Conservation (phyloP, 495 filamentous ascomycete genomes). For the Talaromyces trachyspermus region DNA sequence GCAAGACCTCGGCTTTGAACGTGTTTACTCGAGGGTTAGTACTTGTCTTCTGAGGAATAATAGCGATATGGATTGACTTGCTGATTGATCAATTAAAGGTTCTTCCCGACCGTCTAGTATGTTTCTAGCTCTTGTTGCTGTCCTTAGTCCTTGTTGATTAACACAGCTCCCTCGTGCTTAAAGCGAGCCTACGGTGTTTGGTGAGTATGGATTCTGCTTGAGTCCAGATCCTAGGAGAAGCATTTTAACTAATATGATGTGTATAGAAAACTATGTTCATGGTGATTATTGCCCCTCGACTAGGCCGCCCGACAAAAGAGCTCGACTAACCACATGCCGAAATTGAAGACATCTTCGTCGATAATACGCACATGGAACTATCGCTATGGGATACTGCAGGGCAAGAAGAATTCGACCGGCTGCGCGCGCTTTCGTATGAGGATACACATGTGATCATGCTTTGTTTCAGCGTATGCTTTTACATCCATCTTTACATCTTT, state of each 20-base stretch:
- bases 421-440: slow-evolving; percentile 92
- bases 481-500: not conserved
- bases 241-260: slow-evolving; percentile 13
- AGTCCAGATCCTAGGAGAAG: no score
- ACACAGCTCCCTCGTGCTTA: no score
- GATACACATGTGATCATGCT: slow-evolving; percentile 98
- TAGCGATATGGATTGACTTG: slow-evolving; percentile 4
- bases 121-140: slow-evolving; percentile 16
- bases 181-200: slow-evolving; percentile 92
- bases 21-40: slow-evolving; percentile 95
- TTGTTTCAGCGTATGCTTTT: slow-evolving; percentile 67
- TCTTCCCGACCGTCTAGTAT: slow-evolving; percentile 96
- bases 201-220: no score
- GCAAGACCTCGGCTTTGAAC: slow-evolving; percentile 94
- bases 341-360: slow-evolving; percentile 87
- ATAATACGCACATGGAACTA: slow-evolving; percentile 90
- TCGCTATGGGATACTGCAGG: slow-evolving; percentile 98
- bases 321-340: not conserved
- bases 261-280: slow-evolving; percentile 93
- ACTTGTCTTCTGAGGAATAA: not conserved
- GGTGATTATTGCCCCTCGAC: slow-evolving; percentile 43
- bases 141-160: no score
- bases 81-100: slow-evolving; percentile 46
- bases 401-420: slow-evolving; percentile 97
- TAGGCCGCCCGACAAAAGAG: slow-evolving; percentile 13